Evolutionary conservation across 2,329 filamentous ascomycete species (phyloP).

Genomic region (Xylariaceae sp.): DNA sequence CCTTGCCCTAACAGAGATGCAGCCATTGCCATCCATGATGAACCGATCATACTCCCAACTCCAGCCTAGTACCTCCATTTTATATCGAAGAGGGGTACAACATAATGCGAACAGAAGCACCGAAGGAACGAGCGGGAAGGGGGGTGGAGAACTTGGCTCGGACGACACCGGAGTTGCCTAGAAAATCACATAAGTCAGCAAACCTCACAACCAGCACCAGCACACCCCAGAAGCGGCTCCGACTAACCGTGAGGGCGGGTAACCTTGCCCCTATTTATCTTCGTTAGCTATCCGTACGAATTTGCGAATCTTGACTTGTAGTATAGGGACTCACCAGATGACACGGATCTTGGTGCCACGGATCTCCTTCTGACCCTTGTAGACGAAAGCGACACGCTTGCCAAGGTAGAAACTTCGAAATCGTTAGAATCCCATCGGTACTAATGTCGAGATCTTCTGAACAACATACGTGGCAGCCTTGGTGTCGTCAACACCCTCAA

Average conservation of each 20-base stretch:
- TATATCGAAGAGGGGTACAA: constrained; percentile 98
- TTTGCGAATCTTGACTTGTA: neutral
- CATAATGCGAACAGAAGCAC: constrained; percentile 94
- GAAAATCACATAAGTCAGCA: constrained; percentile 16
- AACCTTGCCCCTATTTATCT: constrained; percentile 67
- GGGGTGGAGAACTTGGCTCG: constrained; percentile 95
- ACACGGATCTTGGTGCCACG: constrained; percentile 97
- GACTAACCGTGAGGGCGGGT: constrained; percentile 78
- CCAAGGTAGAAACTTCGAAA: constrained; percentile 79
- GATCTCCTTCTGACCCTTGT: constrained; percentile 90
- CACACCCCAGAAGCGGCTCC: neutral
- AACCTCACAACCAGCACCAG: neutral
- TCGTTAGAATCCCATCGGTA: constrained; percentile 19
- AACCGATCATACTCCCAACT: constrained; percentile 61
- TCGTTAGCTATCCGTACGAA: constrained; percentile 7
- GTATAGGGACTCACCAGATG: constrained; percentile 58
- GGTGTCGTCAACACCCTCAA: constrained; percentile 93
- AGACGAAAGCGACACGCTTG: constrained; percentile 99
- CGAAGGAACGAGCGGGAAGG: constrained; percentile 94
- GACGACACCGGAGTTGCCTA: constrained; percentile 96
- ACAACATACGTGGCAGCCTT: constrained; percentile 74
- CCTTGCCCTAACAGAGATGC: constrained; percentile 47
- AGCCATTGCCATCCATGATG: constrained; percentile 44
- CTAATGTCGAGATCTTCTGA: neutral
- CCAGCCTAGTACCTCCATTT: constrained; percentile 49